A percentile compares a stretch with the other conserved stretches of the same genome.
Evolutionary conservation across 2,329 filamentous ascomycete genomes (phyloP).

Genomic region (Immersiporthe knoxdaviesiana): DNA sequence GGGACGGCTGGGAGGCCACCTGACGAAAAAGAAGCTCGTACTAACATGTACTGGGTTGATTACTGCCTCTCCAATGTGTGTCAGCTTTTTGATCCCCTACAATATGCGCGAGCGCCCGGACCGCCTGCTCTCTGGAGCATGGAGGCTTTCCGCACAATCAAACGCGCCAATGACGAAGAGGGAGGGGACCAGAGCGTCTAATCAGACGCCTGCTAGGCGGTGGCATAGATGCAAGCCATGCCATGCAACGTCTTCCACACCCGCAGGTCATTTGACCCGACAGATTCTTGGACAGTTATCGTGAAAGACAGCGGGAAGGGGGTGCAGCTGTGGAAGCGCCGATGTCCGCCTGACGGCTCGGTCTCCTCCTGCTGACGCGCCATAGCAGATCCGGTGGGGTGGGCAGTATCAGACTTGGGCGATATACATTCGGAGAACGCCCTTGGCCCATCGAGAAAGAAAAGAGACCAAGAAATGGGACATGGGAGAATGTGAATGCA

Average conservation of each 20-base stretch:
- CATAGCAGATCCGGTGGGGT: background rate
- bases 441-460: background rate
- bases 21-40: slow-evolving; percentile 24
- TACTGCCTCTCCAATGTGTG: slow-evolving; percentile 21
- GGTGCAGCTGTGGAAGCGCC: background rate
- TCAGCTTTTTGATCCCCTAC: slow-evolving; percentile 28
- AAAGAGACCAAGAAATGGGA: background rate
- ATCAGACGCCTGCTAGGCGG: background rate
- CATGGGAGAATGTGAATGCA: background rate
- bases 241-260: slow-evolving; percentile 23
- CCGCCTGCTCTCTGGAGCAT: slow-evolving; percentile 16
- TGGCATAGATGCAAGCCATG: slow-evolving; percentile 6
- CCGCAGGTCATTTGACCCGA: slow-evolving; percentile 12
- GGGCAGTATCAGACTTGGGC: background rate
- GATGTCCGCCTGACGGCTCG: background rate
- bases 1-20: background rate
- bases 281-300: background rate
- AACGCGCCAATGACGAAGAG: slow-evolving; percentile 3
- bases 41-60: slow-evolving; percentile 27
- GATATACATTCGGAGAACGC: background rate
- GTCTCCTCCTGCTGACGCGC: background rate
- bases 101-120: slow-evolving; percentile 9
- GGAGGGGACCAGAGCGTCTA: slow-evolving; percentile 10
- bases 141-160: slow-evolving; percentile 14
- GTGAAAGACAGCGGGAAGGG: background rate